Base-by-base conservation (phyloP, 2,329 filamentous ascomycete genomes). In the Aspergillus sp. region DNA sequence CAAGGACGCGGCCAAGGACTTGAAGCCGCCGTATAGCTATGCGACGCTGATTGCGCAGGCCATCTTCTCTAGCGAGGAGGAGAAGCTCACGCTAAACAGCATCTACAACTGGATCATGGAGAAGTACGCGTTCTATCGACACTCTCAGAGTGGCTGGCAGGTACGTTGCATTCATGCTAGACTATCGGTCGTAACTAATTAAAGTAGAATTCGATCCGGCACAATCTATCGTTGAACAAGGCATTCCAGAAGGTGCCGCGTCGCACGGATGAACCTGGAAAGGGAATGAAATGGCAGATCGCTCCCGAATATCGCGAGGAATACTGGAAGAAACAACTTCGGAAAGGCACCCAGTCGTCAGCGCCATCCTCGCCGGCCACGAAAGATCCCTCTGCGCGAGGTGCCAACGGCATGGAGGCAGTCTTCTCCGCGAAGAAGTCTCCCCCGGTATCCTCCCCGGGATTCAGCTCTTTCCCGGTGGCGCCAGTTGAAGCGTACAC, bases 281-380 rank as follows among this genome's bases (percentile, higher is more conserved):
- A 99, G 71, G 94, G 94, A 23, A 97, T 97, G 91, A 97, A 97
- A 70, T 99, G 94, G 94, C 90, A 93, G 72, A 92, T 99, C 65
- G 86, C 90, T 3, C 82, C 89, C 1, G 89, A 95, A 58, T 83
- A 87, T 59, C 86, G 88, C 45, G 90, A 97, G 16, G 93, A 96
- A 49, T 96, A 97, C 78, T 82, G 91, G 54, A 88, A 88, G 68
- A 89, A 88, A 61, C 73, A 76, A 60, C 66, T 70, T 36, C 71
- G 74, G 29, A 76, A 75, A 50, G 73, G 74, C 11, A 69, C 66
- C 5, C 72, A 74, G 43, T 76, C 74, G 10, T 75, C 73, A 5
- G 73, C 74, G 1, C 76, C 77, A 29, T 76, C 76, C 9, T 76
- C 74, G 0, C 75, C 75, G 9, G 74, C 72, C 14, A 72, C 72